Percentiles rank a stretch among this genome's conserved stretches.
These are phyloP conservation scores for Juncus inflexus DNA, from an alignment of 176 grass and related monocot genomes.

Conservation along the genomic window DNA sequence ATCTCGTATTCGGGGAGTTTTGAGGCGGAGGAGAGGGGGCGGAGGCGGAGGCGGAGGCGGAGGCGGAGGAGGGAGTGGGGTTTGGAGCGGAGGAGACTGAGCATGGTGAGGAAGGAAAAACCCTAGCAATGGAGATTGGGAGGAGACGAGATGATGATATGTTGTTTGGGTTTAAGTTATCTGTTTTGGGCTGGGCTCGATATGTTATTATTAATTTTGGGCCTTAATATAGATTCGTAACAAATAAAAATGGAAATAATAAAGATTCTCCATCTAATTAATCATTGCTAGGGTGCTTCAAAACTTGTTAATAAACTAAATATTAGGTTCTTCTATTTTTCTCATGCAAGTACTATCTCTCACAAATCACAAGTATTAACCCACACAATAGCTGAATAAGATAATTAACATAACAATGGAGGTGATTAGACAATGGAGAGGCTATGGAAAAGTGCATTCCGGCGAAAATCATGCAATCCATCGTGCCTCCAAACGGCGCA, in stretches of 20 bases:
- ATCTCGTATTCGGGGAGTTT: slow-evolving; percentile 87
- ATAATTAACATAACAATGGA: slow-evolving; percentile 15
- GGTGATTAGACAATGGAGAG: slow-evolving; percentile 25
- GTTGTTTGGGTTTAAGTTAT: neutral
- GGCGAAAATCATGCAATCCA: slow-evolving; percentile 18
- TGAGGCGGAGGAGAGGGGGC: slow-evolving; percentile 13
- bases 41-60: neutral
- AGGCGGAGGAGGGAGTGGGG: slow-evolving; percentile 17
- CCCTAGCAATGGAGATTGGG: slow-evolving; percentile 2
- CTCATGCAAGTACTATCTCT: no score
- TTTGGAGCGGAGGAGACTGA: slow-evolving; percentile 18
- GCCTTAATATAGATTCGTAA: neutral
- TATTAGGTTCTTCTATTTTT: neutral
- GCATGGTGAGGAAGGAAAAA: slow-evolving; percentile 13
- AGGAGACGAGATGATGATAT: slow-evolving; percentile 3
- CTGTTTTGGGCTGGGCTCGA: neutral
- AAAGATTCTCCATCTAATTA: slow-evolving; percentile 17
- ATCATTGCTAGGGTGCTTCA: neutral
- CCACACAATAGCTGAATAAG: neutral
- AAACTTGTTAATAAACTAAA: slow-evolving; percentile 8
- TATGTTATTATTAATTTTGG: no score
- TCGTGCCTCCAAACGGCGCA: slow-evolving; percentile 1
- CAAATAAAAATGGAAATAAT: neutral
- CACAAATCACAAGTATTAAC: neutral
- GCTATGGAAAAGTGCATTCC: slow-evolving; percentile 30